Evolutionary conservation across 768 basidiomycete species (phyloP), one percentile per base, ranked within the genome.

Genomic region (Pluteus cervinus): DNA sequence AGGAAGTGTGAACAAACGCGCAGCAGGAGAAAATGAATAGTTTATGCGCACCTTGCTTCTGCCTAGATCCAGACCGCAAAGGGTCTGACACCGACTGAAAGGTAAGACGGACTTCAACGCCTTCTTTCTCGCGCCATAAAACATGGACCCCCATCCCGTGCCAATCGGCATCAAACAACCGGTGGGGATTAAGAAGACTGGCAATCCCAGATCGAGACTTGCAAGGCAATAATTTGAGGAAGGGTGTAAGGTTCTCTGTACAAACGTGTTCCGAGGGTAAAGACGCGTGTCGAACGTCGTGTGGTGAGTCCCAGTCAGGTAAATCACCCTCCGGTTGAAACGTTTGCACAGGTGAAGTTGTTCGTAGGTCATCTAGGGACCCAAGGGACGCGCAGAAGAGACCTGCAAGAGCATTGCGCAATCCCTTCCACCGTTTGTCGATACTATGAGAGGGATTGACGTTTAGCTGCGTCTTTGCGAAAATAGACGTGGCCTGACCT

Each of bases 201-300:
- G 90, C 86, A 15, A 97, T 70, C 9, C 96, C 93, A 0, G 92
- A 89, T 14, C 72, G 64, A 4, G 86, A 79, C 53, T 96, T 89
- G 68, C 94, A 98, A 0, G 96, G 96, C 1, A 98, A 66, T 7
- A 97, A 77, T 54, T 94, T 91, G 41, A 97, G 71, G 62, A 98
- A 96, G 0, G 96, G 94, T 0, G 94, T 97, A 7, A 98, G 66
- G 52, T 97, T 97, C 55, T 98, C 96, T 4, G 94, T 98, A 54
- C 94, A 99, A n/a, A 97, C 86, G 48, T 81, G 69, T 53, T 93
- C 88, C 3, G 81, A 86, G 5, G 86, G 84, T 14, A 85, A 71
- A 6, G 76, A 75, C 2, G 85, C 87, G 48, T 92, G 82, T 42
- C 81, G 79, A 17, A 90, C 67, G 30, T 68, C 63, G 41, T 85